phyloP scores from a whole-genome alignment of 768 basidiomycete genomes.

The Termitomyces sp. region DNA sequence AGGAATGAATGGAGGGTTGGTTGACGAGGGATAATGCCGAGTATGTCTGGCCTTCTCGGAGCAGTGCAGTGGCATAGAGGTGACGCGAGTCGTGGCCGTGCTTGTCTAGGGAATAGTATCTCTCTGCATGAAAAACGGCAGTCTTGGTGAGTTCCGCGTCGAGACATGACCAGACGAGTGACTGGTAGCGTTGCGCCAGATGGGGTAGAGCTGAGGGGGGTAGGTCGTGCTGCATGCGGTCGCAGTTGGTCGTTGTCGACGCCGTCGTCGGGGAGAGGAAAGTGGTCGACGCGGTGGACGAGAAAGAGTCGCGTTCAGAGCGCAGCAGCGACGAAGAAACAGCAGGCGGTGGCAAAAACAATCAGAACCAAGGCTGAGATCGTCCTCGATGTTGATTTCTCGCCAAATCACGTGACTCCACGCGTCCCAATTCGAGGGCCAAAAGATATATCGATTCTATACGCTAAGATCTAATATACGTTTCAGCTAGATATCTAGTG shows the following conservation, averaged over 20 bases:
- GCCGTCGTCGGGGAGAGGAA: constrained; percentile 5
- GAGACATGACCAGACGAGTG: constrained; percentile 78
- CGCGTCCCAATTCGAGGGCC: constrained; percentile 9
- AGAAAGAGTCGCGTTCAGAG: constrained; percentile 9
- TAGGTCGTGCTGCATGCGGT: constrained; percentile 53
- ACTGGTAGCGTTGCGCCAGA: constrained; percentile 64
- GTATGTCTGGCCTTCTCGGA: constrained; percentile 64
- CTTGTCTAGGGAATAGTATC: constrained; percentile 69
- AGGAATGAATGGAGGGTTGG: constrained; percentile 52
- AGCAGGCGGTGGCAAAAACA: constrained; percentile 13
- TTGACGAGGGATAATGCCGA: constrained; percentile 72
- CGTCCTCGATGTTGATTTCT: constrained; percentile 17
- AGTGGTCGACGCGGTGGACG: constrained; percentile 4
- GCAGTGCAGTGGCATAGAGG: constrained; percentile 75
- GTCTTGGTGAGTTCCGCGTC: constrained; percentile 75
- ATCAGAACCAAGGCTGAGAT: constrained; percentile 10
- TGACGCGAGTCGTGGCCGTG: constrained; percentile 77
- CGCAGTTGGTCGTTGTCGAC: constrained; percentile 25
- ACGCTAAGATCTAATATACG: constrained; percentile 2
- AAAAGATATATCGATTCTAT: neutral
- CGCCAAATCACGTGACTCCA: constrained; percentile 18
- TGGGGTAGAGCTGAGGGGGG: constrained; percentile 44
- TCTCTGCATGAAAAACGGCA: constrained; percentile 86
- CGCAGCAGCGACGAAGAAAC: neutral
- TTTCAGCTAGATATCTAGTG: constrained; percentile 37